phyloP scores from a whole-genome alignment of 2,329 filamentous ascomycete species.

The Venturia carpophila region DNA sequence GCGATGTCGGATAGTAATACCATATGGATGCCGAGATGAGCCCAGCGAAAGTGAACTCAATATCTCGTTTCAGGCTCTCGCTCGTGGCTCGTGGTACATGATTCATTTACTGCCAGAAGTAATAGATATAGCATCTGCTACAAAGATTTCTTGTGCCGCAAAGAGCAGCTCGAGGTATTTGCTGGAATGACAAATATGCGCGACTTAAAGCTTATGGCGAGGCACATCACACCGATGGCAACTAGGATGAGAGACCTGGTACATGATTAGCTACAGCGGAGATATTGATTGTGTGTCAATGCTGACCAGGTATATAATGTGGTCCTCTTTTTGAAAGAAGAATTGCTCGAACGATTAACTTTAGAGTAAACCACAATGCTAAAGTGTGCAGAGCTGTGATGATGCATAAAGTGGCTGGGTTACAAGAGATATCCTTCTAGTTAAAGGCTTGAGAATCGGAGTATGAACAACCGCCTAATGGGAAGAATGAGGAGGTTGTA shows the following conservation, averaged over 20 bases:
- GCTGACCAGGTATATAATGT: constrained; percentile 6
- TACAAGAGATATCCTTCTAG: not conserved
- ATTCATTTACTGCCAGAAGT: constrained; percentile 7
- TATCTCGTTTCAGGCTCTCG: not conserved
- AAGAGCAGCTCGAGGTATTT: constrained; percentile 3
- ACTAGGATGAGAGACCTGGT: constrained; percentile 4
- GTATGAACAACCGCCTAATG: not conserved
- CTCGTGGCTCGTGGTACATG: not conserved
- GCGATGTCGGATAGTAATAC: not conserved
- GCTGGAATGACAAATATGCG: constrained; percentile 5
- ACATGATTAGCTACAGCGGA: not conserved
- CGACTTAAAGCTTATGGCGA: not conserved
- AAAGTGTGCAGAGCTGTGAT: not conserved
- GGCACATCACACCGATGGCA: not conserved
- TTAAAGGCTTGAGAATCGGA: not conserved
- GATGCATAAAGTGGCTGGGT: not conserved
- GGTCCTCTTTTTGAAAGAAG: not conserved
- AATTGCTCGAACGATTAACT: not conserved
- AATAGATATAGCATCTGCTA: not conserved
- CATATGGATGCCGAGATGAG: not conserved
- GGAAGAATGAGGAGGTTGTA: not conserved
- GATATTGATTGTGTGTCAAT: not conserved
- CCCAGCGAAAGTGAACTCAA: not conserved
- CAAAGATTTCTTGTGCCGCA: not conserved
- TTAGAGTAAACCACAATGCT: not conserved